phyloP scores from a whole-genome alignment of 805 yeast species.

The Metschnikowia hibisci region DNA sequence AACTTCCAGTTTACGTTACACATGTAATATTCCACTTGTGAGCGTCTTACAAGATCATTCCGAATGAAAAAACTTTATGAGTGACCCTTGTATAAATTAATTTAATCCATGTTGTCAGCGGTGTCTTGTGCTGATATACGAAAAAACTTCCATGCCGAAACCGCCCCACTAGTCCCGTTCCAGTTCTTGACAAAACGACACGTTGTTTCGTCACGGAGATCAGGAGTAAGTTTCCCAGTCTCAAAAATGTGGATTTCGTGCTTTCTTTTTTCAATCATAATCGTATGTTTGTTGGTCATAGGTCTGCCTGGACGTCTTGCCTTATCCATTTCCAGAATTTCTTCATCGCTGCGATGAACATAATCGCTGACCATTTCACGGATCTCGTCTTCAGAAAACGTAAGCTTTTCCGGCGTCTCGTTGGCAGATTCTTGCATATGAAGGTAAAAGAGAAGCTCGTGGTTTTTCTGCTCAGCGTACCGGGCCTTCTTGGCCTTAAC shows the following conservation, averaged over 20 bases:
- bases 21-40: too few relatives aligned
- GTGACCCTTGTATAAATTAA: neutral
- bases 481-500: slow-evolving; percentile 55
- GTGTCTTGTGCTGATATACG: slow-evolving; percentile 25
- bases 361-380: slow-evolving; percentile 57
- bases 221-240: slow-evolving; percentile 72
- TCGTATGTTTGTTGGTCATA: slow-evolving; percentile 62
- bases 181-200: slow-evolving; percentile 63
- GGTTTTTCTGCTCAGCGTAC: slow-evolving; percentile 55
- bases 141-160: slow-evolving; percentile 55
- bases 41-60: too few relatives aligned
- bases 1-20: neutral
- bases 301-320: slow-evolving; percentile 90
- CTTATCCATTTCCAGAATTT: slow-evolving; percentile 54
- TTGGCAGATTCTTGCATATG: slow-evolving; percentile 51
- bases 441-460: slow-evolving; percentile 54
- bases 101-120: slow-evolving; percentile 11
- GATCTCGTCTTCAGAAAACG: slow-evolving; percentile 56
- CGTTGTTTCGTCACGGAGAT: slow-evolving; percentile 55
- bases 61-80: too few relatives aligned
- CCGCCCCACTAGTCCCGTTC: slow-evolving; percentile 82
- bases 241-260: slow-evolving; percentile 58
- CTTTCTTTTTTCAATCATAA: slow-evolving; percentile 57
- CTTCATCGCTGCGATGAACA: slow-evolving; percentile 71
- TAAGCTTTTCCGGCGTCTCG: slow-evolving; percentile 22